Evolutionary conservation across 805 yeast genomes (phyloP).

Genomic region (Saccharomycopsis oosterbeekiorum): DNA sequence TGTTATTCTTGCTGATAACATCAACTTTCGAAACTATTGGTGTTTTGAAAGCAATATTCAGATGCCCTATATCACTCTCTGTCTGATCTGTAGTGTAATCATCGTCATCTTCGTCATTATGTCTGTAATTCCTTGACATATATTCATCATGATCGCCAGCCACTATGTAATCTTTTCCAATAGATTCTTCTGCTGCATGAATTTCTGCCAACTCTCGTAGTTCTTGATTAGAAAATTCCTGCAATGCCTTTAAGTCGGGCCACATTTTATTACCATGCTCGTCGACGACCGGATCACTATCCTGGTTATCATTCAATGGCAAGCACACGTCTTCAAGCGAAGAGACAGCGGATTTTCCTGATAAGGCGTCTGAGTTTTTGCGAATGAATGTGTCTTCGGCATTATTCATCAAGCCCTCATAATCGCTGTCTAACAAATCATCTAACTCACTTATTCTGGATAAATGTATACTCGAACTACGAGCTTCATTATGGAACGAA

Average conservation of each 20-base stretch:
- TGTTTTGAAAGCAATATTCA: conserved; percentile 11
- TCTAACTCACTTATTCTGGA: conserved; percentile 5
- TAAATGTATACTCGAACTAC: neutral
- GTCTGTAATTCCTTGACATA: neutral
- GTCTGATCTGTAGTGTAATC: neutral
- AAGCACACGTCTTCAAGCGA: conserved; percentile 89
- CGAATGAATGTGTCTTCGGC: neutral
- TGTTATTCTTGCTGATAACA: neutral
- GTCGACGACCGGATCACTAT: conserved; percentile 22
- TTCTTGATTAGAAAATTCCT: conserved; percentile 72
- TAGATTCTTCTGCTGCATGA: conserved; percentile 3
- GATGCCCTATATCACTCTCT: neutral
- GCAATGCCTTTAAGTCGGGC: conserved; percentile 77
- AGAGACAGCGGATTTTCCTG: conserved; percentile 36
- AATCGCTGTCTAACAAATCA: conserved; percentile 16
- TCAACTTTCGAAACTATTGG: conserved; percentile 17
- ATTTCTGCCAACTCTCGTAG: conserved; percentile 31
- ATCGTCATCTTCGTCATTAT: conserved; percentile 2
- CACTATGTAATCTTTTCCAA: neutral
- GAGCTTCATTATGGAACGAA: neutral
- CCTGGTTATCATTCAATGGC: conserved; percentile 52
- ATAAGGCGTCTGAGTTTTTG: conserved; percentile 13
- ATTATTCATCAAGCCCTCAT: neutral
- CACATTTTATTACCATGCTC: conserved; percentile 35
- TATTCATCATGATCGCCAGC: neutral